Evolutionary conservation across 768 basidiomycete species (phyloP).

Genomic region (Mycena vulgaris): DNA sequence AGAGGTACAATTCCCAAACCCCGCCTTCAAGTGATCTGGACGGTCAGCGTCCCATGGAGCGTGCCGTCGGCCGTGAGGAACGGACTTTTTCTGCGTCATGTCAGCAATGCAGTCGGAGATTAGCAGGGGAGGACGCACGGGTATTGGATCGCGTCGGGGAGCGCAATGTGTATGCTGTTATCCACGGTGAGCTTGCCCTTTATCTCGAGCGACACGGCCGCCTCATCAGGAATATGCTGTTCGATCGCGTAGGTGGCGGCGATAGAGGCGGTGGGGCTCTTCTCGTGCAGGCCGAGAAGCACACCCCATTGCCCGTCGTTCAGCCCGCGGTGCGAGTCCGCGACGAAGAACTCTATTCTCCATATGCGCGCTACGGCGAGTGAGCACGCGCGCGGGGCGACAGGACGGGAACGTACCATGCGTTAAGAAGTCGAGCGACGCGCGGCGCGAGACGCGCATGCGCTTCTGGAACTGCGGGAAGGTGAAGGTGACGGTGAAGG

Average conservation of each 20-base stretch:
- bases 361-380: slow-evolving; percentile 53
- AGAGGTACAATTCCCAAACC: neutral
- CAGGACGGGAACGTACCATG: slow-evolving; percentile 53
- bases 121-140: slow-evolving; percentile 22
- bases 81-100: slow-evolving; percentile 23
- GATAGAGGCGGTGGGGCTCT: slow-evolving; percentile 15
- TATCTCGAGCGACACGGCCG: slow-evolving; percentile 16
- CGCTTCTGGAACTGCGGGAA: slow-evolving; percentile 64
- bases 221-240: neutral
- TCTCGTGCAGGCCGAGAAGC: slow-evolving; percentile 23
- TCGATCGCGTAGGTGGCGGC: slow-evolving; percentile 17
- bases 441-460: slow-evolving; percentile 59
- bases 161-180: slow-evolving; percentile 10
- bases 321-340: neutral
- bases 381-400: neutral
- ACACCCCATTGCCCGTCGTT: slow-evolving; percentile 32
- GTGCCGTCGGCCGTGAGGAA: slow-evolving; percentile 34
- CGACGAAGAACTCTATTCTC: slow-evolving; percentile 49
- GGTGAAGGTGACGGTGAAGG: slow-evolving; percentile 56
- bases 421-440: slow-evolving; percentile 64
- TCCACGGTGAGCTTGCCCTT: slow-evolving; percentile 19
- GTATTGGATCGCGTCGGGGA: slow-evolving; percentile 36
- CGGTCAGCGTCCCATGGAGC: slow-evolving; percentile 30
- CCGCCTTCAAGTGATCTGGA: slow-evolving; percentile 28
- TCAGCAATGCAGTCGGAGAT: slow-evolving; percentile 1